Conservation (phyloP, 2,329 filamentous ascomycete species). For the Colletotrichum incanum region DNA sequence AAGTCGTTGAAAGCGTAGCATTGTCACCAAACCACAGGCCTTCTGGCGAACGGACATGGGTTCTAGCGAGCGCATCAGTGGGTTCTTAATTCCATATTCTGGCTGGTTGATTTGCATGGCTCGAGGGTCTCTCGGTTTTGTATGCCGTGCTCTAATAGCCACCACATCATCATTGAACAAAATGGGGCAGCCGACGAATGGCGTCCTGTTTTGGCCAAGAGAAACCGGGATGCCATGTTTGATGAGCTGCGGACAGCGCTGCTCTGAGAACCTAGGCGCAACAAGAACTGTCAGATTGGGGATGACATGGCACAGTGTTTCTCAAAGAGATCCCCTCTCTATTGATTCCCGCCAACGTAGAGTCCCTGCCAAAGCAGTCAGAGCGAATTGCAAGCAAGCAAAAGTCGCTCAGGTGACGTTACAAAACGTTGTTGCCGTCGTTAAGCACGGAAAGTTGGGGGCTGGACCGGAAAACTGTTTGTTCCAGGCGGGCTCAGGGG, state of each 20-base stretch:
- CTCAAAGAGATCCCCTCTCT: neutral
- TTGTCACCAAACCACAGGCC: constrained; percentile 11
- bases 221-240: neutral
- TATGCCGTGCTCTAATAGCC: neutral
- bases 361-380: constrained; percentile 12
- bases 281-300: constrained; percentile 13
- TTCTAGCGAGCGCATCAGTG: constrained; percentile 34
- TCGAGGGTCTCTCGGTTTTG: neutral
- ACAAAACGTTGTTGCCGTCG: constrained; percentile 4
- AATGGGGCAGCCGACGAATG: neutral
- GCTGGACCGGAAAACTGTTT: constrained; percentile 11
- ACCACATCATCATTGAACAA: neutral
- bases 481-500: constrained; percentile 15
- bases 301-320: constrained; percentile 26
- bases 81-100: constrained; percentile 5
- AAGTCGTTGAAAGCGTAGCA: constrained; percentile 15
- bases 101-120: neutral
- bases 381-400: neutral
- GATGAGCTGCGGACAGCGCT: neutral
- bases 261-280: constrained; percentile 1
- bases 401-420: constrained; percentile 9
- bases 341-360: constrained; percentile 10
- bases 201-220: neutral
- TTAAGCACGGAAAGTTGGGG: neutral
- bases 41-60: neutral